Conservation (phyloP, 1,284 basidiomycete genomes). For the Neolentinus lepideus region DNA sequence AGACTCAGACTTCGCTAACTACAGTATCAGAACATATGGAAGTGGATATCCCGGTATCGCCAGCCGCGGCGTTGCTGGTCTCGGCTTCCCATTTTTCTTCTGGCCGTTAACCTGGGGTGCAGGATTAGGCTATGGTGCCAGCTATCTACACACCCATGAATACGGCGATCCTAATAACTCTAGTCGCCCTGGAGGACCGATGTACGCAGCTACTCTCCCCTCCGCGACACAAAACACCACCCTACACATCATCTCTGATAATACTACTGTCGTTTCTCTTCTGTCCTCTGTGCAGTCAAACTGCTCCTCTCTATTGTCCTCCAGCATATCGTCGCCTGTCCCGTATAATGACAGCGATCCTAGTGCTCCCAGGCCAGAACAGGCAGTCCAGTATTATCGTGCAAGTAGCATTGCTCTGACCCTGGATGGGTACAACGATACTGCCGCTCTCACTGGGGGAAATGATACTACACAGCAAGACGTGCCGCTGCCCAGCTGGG, state of each 20-base stretch:
- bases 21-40: slow-evolving; percentile 37
- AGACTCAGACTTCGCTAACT: slow-evolving; percentile 2
- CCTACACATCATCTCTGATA: slow-evolving; percentile 53
- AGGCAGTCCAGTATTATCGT: slow-evolving; percentile 52
- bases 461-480: slow-evolving; percentile 32
- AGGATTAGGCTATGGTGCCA: slow-evolving; percentile 23
- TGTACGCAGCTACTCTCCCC: slow-evolving; percentile 41
- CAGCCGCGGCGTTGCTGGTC: slow-evolving; percentile 34
- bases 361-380: slow-evolving; percentile 37
- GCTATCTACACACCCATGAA: slow-evolving; percentile 40
- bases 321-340: slow-evolving; percentile 17
- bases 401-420: slow-evolving; percentile 46
- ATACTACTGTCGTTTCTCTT: slow-evolving; percentile 43
- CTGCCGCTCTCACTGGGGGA: slow-evolving; percentile 25
- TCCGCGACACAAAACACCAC: slow-evolving; percentile 38
- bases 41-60: slow-evolving; percentile 47
- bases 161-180: slow-evolving; percentile 47
- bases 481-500: slow-evolving; percentile 38
- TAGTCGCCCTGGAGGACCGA: slow-evolving; percentile 51
- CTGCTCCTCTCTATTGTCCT: slow-evolving; percentile 32
- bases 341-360: slow-evolving; percentile 22
- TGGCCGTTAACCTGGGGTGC: slow-evolving; percentile 53
- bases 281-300: slow-evolving; percentile 36
- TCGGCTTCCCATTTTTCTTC: slow-evolving; percentile 49
- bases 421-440: slow-evolving; percentile 62